Percentiles rank a stretch among this genome's conserved stretches.
These are phyloP conservation scores for Candida michaelii DNA, from an alignment of 805 yeast genomes.

Conservation along the genomic window DNA sequence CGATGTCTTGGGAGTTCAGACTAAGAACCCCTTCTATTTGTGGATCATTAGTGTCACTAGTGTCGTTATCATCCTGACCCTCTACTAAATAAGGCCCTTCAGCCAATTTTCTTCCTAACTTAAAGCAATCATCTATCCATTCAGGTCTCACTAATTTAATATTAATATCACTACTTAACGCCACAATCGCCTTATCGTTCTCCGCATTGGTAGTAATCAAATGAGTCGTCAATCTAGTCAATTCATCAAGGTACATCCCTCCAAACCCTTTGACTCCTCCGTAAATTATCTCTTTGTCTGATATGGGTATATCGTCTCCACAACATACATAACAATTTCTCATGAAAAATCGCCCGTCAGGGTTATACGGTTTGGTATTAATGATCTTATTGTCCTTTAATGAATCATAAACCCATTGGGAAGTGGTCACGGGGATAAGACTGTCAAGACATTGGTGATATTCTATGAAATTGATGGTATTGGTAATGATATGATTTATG, in stretches of 20 bases:
- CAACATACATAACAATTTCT: slow-evolving; percentile 61
- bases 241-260: slow-evolving; percentile 62
- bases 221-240: slow-evolving; percentile 78
- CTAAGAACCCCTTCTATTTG: too few species aligned
- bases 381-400: slow-evolving; percentile 38
- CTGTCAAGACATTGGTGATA: slow-evolving; percentile 45
- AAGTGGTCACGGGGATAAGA: slow-evolving; percentile 66
- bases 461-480: slow-evolving; percentile 51
- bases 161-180: slow-evolving; percentile 40
- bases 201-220: slow-evolving; percentile 55
- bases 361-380: slow-evolving; percentile 62
- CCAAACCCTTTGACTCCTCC: slow-evolving; percentile 75
- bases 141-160: slow-evolving; percentile 70
- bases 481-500: slow-evolving; percentile 49
- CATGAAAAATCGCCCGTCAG: slow-evolving; percentile 67
- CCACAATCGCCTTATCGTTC: slow-evolving; percentile 60
- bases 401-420: slow-evolving; percentile 60
- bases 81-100: slow-evolving; percentile 48
- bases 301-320: slow-evolving; percentile 52
- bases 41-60: too few species aligned
- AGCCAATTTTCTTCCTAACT: slow-evolving; percentile 47
- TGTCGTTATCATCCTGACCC: too few species aligned
- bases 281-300: slow-evolving; percentile 65
- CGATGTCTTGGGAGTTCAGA: too few species aligned
- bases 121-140: slow-evolving; percentile 77